These are phyloP conservation scores for Globisporangium spiculum DNA, from an alignment of 352 stramenopile species.

Conservation along the genomic window DNA sequence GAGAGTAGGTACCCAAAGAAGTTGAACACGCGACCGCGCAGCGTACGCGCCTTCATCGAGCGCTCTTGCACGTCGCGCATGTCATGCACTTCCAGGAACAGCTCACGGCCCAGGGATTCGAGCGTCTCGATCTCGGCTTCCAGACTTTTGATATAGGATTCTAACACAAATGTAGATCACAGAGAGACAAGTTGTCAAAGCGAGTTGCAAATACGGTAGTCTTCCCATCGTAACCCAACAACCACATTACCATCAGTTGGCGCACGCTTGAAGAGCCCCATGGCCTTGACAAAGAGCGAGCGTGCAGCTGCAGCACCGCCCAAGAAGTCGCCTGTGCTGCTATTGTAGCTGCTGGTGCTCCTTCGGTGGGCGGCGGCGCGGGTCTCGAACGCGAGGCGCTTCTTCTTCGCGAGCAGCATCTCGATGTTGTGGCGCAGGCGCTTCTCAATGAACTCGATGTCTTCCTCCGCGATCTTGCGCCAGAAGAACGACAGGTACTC, in stretches of 20 bases:
- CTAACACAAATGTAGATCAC: constrained; percentile 14
- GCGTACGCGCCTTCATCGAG: constrained; percentile 51
- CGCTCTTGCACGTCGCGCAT: constrained; percentile 64
- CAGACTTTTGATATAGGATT: constrained; percentile 66
- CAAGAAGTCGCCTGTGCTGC: neutral
- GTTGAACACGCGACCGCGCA: constrained; percentile 77
- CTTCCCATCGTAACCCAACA: no score
- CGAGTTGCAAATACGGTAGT: neutral
- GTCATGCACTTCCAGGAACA: constrained; percentile 85
- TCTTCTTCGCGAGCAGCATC: constrained; percentile 84
- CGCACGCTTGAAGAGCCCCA: constrained; percentile 28
- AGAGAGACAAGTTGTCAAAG: neutral
- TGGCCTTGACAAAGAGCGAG: constrained; percentile 33
- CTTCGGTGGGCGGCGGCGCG: constrained; percentile 31
- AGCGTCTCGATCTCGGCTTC: constrained; percentile 71
- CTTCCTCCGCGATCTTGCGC: constrained; percentile 66
- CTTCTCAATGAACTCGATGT: constrained; percentile 83
- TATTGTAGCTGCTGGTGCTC: constrained; percentile 13
- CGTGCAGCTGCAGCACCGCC: neutral
- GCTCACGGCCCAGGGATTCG: constrained; percentile 67
- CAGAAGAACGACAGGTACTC: constrained; percentile 86
- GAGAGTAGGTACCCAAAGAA: constrained; percentile 77
- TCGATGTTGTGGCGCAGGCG: constrained; percentile 77
- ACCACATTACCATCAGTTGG: constrained; percentile 19
- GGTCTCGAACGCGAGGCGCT: constrained; percentile 53